Conservation (phyloP, 2,329 filamentous ascomycete genomes). For the Madurella mycetomatis region DNA sequence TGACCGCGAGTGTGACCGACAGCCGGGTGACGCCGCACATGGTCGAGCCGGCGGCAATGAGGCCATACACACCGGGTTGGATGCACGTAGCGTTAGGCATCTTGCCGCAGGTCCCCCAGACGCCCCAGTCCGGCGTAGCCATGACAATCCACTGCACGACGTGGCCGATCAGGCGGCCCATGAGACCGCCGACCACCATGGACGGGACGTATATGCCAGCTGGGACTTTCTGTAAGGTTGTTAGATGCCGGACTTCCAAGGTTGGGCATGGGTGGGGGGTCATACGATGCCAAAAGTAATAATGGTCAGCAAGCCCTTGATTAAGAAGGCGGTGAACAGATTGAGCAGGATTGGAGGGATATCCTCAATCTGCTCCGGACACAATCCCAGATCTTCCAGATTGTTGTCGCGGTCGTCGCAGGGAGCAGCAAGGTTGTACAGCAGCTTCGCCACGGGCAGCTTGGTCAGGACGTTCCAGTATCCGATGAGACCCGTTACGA, state of each 20-base stretch:
- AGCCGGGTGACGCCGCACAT: constrained; percentile 97
- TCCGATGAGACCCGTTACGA: constrained; percentile 76
- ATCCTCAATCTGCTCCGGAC: constrained; percentile 64
- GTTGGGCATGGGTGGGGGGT: constrained; percentile 18
- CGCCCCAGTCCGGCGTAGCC: constrained; percentile 61
- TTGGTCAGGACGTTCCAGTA: constrained; percentile 95
- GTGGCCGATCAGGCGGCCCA: constrained; percentile 86
- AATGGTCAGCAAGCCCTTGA: constrained; percentile 84
- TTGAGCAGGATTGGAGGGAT: constrained; percentile 74
- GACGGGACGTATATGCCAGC: constrained; percentile 97
- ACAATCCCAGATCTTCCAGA: constrained; percentile 67
- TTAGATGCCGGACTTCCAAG: not conserved
- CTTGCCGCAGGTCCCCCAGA: constrained; percentile 72
- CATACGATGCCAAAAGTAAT: constrained; percentile 85
- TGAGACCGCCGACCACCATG: constrained; percentile 94
- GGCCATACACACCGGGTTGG: constrained; percentile 91
- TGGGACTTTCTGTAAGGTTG: constrained; percentile 65
- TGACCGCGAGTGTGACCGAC: constrained; percentile 89
- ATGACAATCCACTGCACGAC: constrained; percentile 76
- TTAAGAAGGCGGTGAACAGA: constrained; percentile 72
- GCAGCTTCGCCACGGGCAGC: constrained; percentile 80
- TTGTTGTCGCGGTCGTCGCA: constrained; percentile 67
- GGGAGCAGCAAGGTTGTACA: constrained; percentile 86
- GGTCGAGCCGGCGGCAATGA: constrained; percentile 90
- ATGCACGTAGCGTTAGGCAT: constrained; percentile 76